phyloP scores from a whole-genome alignment of 768 basidiomycete genomes.

The Exidia glandulosa region DNA sequence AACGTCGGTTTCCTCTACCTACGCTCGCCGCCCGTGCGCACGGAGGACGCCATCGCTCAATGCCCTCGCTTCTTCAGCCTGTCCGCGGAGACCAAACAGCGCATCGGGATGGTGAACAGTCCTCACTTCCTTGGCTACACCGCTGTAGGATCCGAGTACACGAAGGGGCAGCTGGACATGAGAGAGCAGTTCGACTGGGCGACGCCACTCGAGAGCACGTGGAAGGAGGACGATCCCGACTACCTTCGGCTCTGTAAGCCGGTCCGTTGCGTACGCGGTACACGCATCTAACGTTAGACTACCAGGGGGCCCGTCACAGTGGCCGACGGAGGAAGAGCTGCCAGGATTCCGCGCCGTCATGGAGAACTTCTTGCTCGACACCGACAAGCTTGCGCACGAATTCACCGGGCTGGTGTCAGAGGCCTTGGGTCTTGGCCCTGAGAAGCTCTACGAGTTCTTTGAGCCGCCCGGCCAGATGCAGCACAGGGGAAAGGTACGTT shows the following conservation, averaged over 20 bases:
- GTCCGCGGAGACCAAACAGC: conserved; percentile 53
- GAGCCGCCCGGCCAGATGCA: conserved; percentile 52
- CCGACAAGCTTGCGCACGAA: conserved; percentile 47
- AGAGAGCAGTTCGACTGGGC: conserved; percentile 78
- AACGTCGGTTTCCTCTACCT: conserved; percentile 37
- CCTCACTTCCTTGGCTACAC: conserved; percentile 75
- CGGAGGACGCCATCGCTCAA: conserved; percentile 33
- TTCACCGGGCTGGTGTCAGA: conserved; percentile 58
- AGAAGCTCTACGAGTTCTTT: conserved; percentile 55
- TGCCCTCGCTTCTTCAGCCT: conserved; percentile 63
- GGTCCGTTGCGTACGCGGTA: too few relatives aligned
- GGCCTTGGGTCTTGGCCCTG: conserved; percentile 51
- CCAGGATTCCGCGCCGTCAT: conserved; percentile 56
- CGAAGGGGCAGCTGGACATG: conserved; percentile 59
- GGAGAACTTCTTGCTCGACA: conserved; percentile 47
- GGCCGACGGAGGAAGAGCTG: conserved; percentile 61
- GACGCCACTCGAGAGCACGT: conserved; percentile 48
- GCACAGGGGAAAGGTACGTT: conserved; percentile 51
- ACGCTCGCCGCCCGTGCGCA: conserved; percentile 39
- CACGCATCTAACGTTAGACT: too few relatives aligned
- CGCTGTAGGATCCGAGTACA: conserved; percentile 57
- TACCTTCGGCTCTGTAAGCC: conserved; percentile 60
- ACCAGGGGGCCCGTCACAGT: conserved; percentile 37
- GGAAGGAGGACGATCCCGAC: conserved; percentile 54
- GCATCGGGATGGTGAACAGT: conserved; percentile 59